A percentile compares a stretch with the other conserved stretches of the same genome.
Evolutionary conservation across 176 grass and related monocot species (phyloP).

Genomic region (Eleusine coracana): DNA sequence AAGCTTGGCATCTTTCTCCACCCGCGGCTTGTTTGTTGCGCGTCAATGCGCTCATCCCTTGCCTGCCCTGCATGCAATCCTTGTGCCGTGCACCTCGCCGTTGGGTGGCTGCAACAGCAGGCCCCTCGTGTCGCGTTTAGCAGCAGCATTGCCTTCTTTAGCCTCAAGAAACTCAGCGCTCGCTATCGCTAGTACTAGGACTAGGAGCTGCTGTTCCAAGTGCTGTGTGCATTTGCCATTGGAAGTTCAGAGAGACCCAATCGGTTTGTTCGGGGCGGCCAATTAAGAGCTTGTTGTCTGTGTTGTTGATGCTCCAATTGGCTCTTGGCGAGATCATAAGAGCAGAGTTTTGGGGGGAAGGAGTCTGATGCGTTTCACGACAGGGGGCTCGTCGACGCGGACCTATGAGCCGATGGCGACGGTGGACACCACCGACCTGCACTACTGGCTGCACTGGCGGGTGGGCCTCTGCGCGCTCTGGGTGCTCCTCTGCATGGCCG

Average conservation of each 20-base stretch:
- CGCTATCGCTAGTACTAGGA: not conserved
- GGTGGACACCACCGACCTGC: conserved; percentile 57
- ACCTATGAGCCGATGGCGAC: conserved; percentile 61
- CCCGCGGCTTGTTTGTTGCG: conserved; percentile 6
- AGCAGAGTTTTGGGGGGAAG: not conserved
- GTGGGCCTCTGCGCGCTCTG: conserved; percentile 60
- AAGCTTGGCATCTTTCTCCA: conserved; percentile 51
- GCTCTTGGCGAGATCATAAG: not conserved
- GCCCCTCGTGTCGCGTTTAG: not conserved
- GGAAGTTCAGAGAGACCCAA: not conserved
- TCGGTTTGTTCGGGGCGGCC: not conserved
- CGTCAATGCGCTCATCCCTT: conserved; percentile 32
- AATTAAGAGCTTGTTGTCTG: not conserved
- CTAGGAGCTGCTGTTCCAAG: too few relatives aligned
- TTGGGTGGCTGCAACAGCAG: not conserved
- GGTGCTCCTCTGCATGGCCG: conserved; percentile 57
- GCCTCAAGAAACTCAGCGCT: conserved; percentile 21
- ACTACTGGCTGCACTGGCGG: conserved; percentile 79
- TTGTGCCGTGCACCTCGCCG: conserved; percentile 12
- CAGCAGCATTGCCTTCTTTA: not conserved
- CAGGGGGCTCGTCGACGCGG: conserved; percentile 48
- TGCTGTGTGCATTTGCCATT: not conserved
- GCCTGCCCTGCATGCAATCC: conserved; percentile 27
- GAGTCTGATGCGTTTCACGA: conserved; percentile 46
- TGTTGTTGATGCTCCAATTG: not conserved